phyloP scores from a whole-genome alignment of 768 basidiomycete species.

The Mycena capillaripes region DNA sequence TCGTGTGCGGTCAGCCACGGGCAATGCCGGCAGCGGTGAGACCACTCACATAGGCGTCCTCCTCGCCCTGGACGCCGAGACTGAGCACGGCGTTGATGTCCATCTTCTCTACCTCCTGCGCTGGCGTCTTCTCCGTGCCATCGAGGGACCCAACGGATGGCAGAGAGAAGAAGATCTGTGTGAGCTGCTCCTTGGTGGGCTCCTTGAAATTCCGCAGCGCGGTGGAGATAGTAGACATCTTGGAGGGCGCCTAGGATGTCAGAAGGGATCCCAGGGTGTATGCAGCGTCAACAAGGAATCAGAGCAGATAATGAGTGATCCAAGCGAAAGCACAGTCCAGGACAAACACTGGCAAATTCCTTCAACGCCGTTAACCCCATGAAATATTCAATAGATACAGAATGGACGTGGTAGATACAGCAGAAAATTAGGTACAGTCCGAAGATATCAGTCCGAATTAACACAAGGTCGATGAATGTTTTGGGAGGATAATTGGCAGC shows the following conservation, averaged over 20 bases:
- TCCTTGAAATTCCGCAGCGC: slow-evolving; percentile 94
- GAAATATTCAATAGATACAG: slow-evolving; percentile 28
- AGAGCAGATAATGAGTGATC: neutral
- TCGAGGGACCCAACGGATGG: slow-evolving; percentile 38
- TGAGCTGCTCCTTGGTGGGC: slow-evolving; percentile 89
- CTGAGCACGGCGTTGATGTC: slow-evolving; percentile 93
- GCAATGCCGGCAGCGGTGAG: neutral
- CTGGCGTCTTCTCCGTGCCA: slow-evolving; percentile 43
- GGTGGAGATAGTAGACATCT: slow-evolving; percentile 87
- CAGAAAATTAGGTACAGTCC: slow-evolving; percentile 16
- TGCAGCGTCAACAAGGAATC: neutral
- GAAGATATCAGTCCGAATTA: neutral
- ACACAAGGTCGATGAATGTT: neutral
- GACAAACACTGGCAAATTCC: slow-evolving; percentile 19
- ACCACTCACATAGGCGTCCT: slow-evolving; percentile 91
- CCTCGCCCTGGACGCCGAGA: slow-evolving; percentile 81
- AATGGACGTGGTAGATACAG: slow-evolving; percentile 27
- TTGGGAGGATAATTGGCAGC: neutral
- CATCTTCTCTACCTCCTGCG: slow-evolving; percentile 73
- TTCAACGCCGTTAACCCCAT: neutral
- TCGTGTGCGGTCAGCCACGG: neutral
- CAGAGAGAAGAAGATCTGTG: slow-evolving; percentile 86
- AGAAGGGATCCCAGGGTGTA: neutral
- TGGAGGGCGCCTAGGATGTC: slow-evolving; percentile 2
- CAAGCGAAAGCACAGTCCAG: neutral